phyloP scores from a whole-genome alignment of 805 yeast genomes.

The Millerozyma miso region DNA sequence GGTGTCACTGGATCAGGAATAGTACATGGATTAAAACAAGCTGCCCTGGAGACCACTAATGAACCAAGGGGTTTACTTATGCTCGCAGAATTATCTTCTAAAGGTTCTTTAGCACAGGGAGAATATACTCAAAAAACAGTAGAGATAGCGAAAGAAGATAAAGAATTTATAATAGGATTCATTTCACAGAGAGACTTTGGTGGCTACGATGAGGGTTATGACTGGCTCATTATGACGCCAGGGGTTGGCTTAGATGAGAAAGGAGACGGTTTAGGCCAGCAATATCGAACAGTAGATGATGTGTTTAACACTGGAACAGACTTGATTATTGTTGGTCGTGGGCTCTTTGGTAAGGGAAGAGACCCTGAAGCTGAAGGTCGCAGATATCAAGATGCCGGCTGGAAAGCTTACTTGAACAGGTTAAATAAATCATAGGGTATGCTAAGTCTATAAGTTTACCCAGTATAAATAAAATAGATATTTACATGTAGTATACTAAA shows the following conservation, averaged over 20 bases:
- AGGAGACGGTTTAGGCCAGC: slow-evolving; percentile 95
- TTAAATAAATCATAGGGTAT: background rate
- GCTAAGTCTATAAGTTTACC: background rate
- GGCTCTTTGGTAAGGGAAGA: slow-evolving; percentile 90
- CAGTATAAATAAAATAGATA: background rate
- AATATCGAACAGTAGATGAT: slow-evolving; percentile 86
- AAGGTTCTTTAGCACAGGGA: slow-evolving; percentile 91
- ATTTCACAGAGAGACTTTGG: slow-evolving; percentile 92
- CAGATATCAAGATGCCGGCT: slow-evolving; percentile 89
- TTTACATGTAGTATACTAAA: background rate
- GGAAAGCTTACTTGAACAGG: slow-evolving; percentile 76
- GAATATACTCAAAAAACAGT: slow-evolving; percentile 84
- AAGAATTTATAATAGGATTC: slow-evolving; percentile 90
- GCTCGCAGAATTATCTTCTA: slow-evolving; percentile 93
- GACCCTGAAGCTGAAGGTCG: slow-evolving; percentile 84
- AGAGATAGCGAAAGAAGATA: slow-evolving; percentile 83
- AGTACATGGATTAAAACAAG: slow-evolving; percentile 81
- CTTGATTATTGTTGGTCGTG: slow-evolving; percentile 97
- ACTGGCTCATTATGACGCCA: slow-evolving; percentile 96
- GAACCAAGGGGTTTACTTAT: slow-evolving; percentile 89
- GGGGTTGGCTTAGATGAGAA: slow-evolving; percentile 98
- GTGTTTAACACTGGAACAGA: slow-evolving; percentile 87
- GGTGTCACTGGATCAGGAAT: slow-evolving; percentile 96
- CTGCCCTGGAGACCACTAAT: slow-evolving; percentile 60
- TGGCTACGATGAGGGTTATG: slow-evolving; percentile 78